phyloP scores from a whole-genome alignment of 2,329 filamentous ascomycete genomes.

The Helotiales sp. region DNA sequence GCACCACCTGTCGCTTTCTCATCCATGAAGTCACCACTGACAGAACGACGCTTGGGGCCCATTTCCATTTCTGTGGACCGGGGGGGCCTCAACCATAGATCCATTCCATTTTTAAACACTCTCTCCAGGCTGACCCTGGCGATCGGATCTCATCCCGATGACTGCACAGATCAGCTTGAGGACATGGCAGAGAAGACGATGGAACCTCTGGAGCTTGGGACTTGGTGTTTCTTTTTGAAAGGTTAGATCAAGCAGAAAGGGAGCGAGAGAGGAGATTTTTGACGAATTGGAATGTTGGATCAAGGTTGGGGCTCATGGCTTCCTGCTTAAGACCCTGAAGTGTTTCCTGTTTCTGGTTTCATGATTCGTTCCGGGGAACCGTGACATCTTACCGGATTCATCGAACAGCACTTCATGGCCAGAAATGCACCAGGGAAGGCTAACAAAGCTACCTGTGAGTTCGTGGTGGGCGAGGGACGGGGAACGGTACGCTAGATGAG shows the following conservation, averaged over 20 bases:
- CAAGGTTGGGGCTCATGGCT: background rate
- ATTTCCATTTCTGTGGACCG: background rate
- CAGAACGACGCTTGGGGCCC: background rate
- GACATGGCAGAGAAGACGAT: slow-evolving; percentile 6
- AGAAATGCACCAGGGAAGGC: background rate
- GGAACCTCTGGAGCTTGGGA: background rate
- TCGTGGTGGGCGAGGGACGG: background rate
- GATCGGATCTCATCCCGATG: background rate
- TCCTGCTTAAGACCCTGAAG: background rate
- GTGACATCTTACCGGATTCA: slow-evolving; percentile 2
- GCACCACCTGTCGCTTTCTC: background rate
- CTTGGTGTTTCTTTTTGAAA: background rate
- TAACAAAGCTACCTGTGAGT: background rate
- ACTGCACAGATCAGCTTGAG: slow-evolving; percentile 7
- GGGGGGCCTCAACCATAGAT: background rate
- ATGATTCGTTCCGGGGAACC: background rate
- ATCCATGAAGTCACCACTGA: slow-evolving; percentile 5
- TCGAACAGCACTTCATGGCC: background rate
- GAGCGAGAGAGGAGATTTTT: background rate
- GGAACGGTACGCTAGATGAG: slow-evolving; percentile 9
- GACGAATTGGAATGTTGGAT: background rate
- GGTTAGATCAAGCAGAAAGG: background rate
- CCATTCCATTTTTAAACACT: slow-evolving; percentile 1
- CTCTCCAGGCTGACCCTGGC: background rate
- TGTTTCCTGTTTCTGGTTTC: slow-evolving; percentile 1